Conservation (phyloP, 2,329 filamentous ascomycete genomes). For the Colletotrichum sp. region DNA sequence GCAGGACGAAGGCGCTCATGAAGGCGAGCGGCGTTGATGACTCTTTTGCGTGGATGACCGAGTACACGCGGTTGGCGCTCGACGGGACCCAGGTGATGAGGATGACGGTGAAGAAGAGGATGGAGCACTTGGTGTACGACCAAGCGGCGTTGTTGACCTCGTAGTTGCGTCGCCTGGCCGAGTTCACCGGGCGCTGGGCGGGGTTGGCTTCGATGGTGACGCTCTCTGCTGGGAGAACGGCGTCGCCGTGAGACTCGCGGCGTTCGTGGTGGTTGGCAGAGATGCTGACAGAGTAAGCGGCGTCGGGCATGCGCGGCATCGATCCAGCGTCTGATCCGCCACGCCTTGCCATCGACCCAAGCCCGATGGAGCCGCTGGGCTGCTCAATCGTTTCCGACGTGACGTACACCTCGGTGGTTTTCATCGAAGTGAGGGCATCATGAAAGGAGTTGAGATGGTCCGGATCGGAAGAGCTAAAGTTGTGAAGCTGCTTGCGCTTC, state of each 20-base stretch:
- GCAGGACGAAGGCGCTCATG: slow-evolving; percentile 75
- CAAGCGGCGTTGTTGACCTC: slow-evolving; percentile 69
- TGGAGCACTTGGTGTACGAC: slow-evolving; percentile 73
- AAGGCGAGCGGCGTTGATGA: slow-evolving; percentile 68
- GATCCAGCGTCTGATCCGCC: slow-evolving; percentile 20
- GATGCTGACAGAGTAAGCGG: slow-evolving; percentile 49
- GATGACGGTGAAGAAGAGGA: slow-evolving; percentile 75
- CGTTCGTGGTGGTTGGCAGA: slow-evolving; percentile 36
- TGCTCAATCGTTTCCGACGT: slow-evolving; percentile 52
- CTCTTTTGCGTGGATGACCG: slow-evolving; percentile 60
- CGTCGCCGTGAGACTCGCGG: slow-evolving; percentile 28
- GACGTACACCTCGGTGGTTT: slow-evolving; percentile 69
- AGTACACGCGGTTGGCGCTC: slow-evolving; percentile 78
- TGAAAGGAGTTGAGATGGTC: slow-evolving; percentile 42
- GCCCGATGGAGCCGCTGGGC: slow-evolving; percentile 31
- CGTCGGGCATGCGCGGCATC: background rate
- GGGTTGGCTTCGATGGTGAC: slow-evolving; percentile 13
- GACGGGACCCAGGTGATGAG: slow-evolving; percentile 80
- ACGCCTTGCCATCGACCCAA: slow-evolving; percentile 34
- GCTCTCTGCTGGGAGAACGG: slow-evolving; percentile 31
- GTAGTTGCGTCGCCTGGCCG: slow-evolving; percentile 42
- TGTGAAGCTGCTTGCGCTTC: slow-evolving; percentile 66
- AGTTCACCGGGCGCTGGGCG: slow-evolving; percentile 29
- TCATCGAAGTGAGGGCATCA: slow-evolving; percentile 53
- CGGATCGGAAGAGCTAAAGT: slow-evolving; percentile 54